Base-by-base conservation (phyloP, 2,329 filamentous ascomycete genomes). In the Phialophora macrospora region DNA sequence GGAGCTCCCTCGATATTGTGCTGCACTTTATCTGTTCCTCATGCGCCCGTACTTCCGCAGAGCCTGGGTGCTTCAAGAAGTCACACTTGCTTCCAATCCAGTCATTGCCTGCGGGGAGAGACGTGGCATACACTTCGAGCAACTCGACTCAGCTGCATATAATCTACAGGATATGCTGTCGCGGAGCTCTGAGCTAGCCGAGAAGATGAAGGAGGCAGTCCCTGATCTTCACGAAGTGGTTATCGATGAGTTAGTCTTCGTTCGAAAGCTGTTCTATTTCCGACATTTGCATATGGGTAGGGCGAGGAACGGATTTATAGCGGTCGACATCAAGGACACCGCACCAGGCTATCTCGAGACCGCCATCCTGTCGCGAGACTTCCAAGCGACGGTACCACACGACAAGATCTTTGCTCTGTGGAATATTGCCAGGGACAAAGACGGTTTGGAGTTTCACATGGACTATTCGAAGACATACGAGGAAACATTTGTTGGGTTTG, bases 51-150 rank as follows among this genome's bases (percentile, higher is more conserved):
- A 66, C 57, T 72, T 71, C 54, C 60, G 66, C 7, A 44, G 70
- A 20, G 59, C 64, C 12, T 72, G 70, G 70, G 56, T 72, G 4
- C 49, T 71, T 4, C 70, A 72, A 30, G 70, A 72, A 54, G 62
- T 70, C 38, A 52, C 68, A 28, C 60, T 71, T 12, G 67, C 69
- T 8, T 54, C 55, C 24, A 62, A 56, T n/a, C 58, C 66, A 24
- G 24, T 71, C 24, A 63, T 64, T 38, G 60, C 58, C 20, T 71
- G 69, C 32, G 69, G 69, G 8, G 11, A 52, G 24, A 30, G 48
- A 44, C 49, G 12, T 7, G 49, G 24, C n/a, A 38, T 38, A n/a
- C 12, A 17, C 32, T 55, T 62, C n/a, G 49, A 48, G 24, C 46
- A 24, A 9, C 49, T 62, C 48, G 59, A 62, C 28, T 28, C 30